A percentile compares a stretch with the other conserved stretches of the same genome.
phyloP scores from a whole-genome alignment of 768 basidiomycete genomes.

The Lactarius deliciosus region DNA sequence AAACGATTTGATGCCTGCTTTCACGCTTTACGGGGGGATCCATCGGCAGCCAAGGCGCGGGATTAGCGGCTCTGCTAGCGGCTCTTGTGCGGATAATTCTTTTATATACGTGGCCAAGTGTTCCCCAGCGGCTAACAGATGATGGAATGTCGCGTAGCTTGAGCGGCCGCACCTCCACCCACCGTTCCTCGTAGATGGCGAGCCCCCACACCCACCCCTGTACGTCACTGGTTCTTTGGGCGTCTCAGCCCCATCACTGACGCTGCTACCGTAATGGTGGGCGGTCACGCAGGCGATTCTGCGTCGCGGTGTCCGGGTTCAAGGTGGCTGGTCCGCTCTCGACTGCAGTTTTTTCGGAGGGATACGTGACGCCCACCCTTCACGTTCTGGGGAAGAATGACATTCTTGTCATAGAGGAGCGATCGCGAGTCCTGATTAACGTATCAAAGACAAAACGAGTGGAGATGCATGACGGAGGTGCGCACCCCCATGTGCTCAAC shows the following conservation, averaged over 20 bases:
- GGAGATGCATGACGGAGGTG: slow-evolving; percentile 80
- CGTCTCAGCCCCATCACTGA: slow-evolving; percentile 19
- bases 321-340: slow-evolving; percentile 47
- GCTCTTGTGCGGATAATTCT: slow-evolving; percentile 54
- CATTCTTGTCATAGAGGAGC: slow-evolving; percentile 68
- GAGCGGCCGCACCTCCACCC: slow-evolving; percentile 54
- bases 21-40: not conserved
- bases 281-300: slow-evolving; percentile 54
- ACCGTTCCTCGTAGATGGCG: slow-evolving; percentile 60
- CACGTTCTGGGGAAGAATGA: slow-evolving; percentile 80
- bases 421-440: slow-evolving; percentile 56
- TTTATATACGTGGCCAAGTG: slow-evolving; percentile 3
- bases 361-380: slow-evolving; percentile 68
- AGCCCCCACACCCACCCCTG: slow-evolving; percentile 75
- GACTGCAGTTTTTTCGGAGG: slow-evolving; percentile 48
- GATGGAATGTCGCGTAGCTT: slow-evolving; percentile 39
- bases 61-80: slow-evolving; percentile 66
- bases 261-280: slow-evolving; percentile 9
- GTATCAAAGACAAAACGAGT: slow-evolving; percentile 59
- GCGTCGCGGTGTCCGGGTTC: slow-evolving; percentile 76
- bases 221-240: slow-evolving; percentile 37
- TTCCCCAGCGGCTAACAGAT: not conserved
- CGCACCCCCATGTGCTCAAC: slow-evolving; percentile 29
- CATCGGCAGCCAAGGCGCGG: slow-evolving; percentile 66
- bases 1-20: slow-evolving; percentile 17